These are phyloP conservation scores for Tuber calosporum DNA, from an alignment of 495 filamentous ascomycete species.

Conservation along the genomic window DNA sequence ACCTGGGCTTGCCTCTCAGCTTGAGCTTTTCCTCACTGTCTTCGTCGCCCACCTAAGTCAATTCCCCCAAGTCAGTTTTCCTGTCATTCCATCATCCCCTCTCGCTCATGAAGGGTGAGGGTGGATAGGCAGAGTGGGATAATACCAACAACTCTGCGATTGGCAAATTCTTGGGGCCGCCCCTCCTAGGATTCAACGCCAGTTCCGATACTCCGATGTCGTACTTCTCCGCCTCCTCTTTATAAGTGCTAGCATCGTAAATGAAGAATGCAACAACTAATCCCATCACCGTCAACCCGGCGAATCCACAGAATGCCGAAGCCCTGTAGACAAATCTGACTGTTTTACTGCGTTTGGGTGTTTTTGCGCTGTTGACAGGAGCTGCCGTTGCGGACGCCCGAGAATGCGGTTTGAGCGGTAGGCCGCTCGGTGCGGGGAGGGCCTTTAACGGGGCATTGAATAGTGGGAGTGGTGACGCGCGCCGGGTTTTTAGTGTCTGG, in stretches of 20 bases:
- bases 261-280: slow-evolving; percentile 76
- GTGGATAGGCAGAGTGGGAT: neutral
- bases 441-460: slow-evolving; percentile 9
- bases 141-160: slow-evolving; percentile 66
- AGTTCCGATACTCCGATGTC: slow-evolving; percentile 77
- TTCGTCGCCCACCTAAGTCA: slow-evolving; percentile 62
- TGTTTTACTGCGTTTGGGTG: slow-evolving; percentile 21
- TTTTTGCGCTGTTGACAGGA: neutral
- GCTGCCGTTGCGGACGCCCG: slow-evolving; percentile 21
- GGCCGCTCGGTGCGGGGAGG: neutral
- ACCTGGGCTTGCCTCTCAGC: slow-evolving; percentile 74
- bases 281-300: slow-evolving; percentile 50
- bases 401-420: neutral
- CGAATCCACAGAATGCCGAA: slow-evolving; percentile 55
- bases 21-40: slow-evolving; percentile 60
- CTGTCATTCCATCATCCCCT: neutral
- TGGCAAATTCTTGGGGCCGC: slow-evolving; percentile 93
- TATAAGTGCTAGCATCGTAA: slow-evolving; percentile 90
- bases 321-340: slow-evolving; percentile 45
- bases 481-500: slow-evolving; percentile 13
- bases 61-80: neutral
- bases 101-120: neutral
- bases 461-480: slow-evolving; percentile 7
- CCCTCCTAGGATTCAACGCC: slow-evolving; percentile 71
- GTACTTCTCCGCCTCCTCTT: slow-evolving; percentile 53